Conservation (phyloP, 306 rosid species). For the Prunus mume region DNA sequence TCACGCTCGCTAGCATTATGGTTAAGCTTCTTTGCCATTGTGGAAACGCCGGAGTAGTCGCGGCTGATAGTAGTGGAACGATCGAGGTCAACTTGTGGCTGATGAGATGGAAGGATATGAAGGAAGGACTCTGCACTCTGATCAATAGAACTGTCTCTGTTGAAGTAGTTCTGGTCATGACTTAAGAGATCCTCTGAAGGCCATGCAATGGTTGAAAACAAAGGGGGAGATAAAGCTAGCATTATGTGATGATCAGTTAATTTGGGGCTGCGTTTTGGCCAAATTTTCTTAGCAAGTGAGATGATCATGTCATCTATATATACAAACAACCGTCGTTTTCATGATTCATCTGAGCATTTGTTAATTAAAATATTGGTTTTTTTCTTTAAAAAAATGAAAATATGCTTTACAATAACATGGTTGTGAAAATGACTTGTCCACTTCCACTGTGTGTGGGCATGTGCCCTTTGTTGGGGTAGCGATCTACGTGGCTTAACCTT, state of each 20-base stretch:
- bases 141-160: not conserved
- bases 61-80: not conserved
- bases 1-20: constrained; percentile 87
- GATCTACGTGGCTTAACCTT: too few relatives aligned
- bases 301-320: not conserved
- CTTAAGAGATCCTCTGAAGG: constrained; percentile 19
- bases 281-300: not conserved
- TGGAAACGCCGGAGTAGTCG: not conserved
- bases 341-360: not conserved
- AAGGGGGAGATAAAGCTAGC: constrained; percentile 34
- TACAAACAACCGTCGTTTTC: not conserved
- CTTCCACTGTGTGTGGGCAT: too few relatives aligned
- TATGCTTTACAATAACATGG: too few relatives aligned
- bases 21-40: constrained; percentile 50
- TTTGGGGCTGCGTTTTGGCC: not conserved
- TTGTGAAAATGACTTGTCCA: too few relatives aligned
- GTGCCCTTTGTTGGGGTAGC: too few relatives aligned
- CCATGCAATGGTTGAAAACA: constrained; percentile 26
- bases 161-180: constrained; percentile 12
- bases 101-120: constrained; percentile 3
- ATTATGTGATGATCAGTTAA: not conserved
- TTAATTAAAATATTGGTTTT: not conserved
- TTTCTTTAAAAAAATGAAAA: too few relatives aligned
- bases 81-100: constrained; percentile 5
- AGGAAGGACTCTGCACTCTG: constrained; percentile 16